Percentiles rank a stretch among this genome's conserved stretches.
phyloP scores from a whole-genome alignment of 1,284 basidiomycete species.

The Singerocomus inundabilis region DNA sequence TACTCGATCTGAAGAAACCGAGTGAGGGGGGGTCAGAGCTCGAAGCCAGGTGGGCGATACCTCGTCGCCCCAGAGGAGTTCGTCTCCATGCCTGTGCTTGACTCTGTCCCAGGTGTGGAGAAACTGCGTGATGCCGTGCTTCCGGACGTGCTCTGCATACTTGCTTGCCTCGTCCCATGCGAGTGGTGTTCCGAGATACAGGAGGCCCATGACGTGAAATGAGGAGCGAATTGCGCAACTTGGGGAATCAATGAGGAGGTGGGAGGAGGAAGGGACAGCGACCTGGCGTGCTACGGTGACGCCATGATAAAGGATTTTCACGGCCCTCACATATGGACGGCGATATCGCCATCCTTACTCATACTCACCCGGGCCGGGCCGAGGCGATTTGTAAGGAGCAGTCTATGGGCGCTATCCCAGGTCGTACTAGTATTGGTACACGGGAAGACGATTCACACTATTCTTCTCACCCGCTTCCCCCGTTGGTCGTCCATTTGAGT shows the following conservation, averaged over 20 bases:
- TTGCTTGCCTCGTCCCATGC: conserved; percentile 89
- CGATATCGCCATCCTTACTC: no score
- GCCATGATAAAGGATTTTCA: no score
- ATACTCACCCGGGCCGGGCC: no score
- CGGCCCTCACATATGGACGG: no score
- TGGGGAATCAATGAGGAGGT: not conserved
- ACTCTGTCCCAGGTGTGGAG: conserved; percentile 89
- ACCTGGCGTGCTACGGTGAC: no score
- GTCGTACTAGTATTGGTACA: no score
- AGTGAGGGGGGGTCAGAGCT: not conserved
- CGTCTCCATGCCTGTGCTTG: conserved; percentile 91
- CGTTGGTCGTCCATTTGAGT: conserved; percentile 81
- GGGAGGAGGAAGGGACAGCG: not conserved
- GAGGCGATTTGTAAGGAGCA: no score
- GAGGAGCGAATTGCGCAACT: conserved; percentile 13
- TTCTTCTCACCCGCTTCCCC: conserved; percentile 46
- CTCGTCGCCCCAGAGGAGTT: conserved; percentile 99
- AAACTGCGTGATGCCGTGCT: conserved; percentile 95
- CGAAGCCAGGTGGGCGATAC: conserved; percentile 42
- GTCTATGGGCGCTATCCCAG: no score
- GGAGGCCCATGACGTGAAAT: conserved; percentile 74
- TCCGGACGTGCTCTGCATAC: conserved; percentile 86
- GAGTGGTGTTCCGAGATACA: conserved; percentile 93
- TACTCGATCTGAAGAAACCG: conserved; percentile 78
- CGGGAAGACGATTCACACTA: no score